Evolutionary conservation across 306 rosid species (phyloP).

Genomic region (Acacia crassicarpa): DNA sequence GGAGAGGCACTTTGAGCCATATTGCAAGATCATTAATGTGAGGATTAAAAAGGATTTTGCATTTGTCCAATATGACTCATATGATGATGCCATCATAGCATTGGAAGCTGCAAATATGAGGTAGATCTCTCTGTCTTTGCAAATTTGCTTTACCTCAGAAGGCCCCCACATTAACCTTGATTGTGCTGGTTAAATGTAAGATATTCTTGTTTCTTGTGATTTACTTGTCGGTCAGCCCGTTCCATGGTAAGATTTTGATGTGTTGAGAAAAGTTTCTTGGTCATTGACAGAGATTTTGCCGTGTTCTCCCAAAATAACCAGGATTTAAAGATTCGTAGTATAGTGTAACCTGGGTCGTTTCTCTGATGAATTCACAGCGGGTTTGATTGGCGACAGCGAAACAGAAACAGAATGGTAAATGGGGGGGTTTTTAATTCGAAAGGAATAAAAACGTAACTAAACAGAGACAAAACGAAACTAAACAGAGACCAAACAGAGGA

Average conservation of each 20-base stretch:
- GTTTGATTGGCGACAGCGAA: too few species aligned
- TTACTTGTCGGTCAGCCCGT: background rate
- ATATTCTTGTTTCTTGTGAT: background rate
- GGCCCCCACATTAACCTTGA: background rate
- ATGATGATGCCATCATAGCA: constrained; percentile 93
- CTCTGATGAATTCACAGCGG: too few species aligned
- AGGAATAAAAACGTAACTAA: too few species aligned
- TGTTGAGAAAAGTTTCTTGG: constrained; percentile 7
- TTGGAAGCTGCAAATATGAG: constrained; percentile 90
- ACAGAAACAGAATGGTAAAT: too few species aligned
- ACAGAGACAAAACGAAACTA: too few species aligned
- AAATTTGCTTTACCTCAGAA: constrained; percentile 9
- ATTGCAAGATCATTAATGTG: constrained; percentile 88
- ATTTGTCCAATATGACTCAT: constrained; percentile 90
- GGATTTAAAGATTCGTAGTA: too few species aligned
- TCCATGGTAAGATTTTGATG: background rate
- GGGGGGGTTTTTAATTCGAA: too few species aligned
- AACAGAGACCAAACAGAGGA: too few species aligned
- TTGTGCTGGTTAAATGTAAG: background rate
- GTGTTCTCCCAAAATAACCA: too few species aligned
- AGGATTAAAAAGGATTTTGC: constrained; percentile 95
- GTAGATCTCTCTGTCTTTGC: constrained; percentile 38
- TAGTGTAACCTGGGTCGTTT: too few species aligned
- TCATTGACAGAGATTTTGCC: too few species aligned
- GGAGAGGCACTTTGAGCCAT: constrained; percentile 97